Evolutionary conservation across 2,329 filamentous ascomycete genomes (phyloP).

Genomic region (Trichoderma oligosporum): DNA sequence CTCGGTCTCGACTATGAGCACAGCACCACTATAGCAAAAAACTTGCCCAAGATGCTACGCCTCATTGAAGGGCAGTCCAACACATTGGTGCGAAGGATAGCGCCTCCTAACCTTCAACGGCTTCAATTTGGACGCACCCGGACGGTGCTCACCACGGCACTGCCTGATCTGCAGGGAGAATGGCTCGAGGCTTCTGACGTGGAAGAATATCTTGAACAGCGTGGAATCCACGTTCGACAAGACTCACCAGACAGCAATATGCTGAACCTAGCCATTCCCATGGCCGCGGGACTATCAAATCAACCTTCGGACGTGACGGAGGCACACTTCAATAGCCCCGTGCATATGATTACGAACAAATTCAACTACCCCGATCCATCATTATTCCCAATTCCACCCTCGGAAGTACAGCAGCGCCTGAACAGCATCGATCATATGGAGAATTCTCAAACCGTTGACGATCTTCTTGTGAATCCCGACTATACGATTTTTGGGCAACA

Average conservation of each 20-base stretch:
- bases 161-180: constrained; percentile 12
- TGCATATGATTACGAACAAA: background rate
- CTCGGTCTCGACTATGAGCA: background rate
- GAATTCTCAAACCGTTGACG: background rate
- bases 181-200: constrained; percentile 17
- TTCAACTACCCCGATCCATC: background rate
- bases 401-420: background rate
- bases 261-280: background rate
- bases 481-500: constrained; percentile 7
- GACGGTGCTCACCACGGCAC: constrained; percentile 11
- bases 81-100: background rate
- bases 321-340: background rate
- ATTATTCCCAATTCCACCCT: background rate
- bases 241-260: constrained; percentile 2
- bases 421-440: too few species aligned
- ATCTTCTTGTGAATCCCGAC: background rate
- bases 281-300: background rate
- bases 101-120: constrained; percentile 10
- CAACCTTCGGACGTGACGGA: background rate
- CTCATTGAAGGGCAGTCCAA: constrained; percentile 5
- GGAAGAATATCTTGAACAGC: constrained; percentile 18
- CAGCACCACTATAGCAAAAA: background rate
- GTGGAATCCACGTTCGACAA: constrained; percentile 8
- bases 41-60: constrained; percentile 10
- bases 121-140: constrained; percentile 12